Conservation (phyloP, 2,329 filamentous ascomycete genomes). For the Curvularia eragrostidis region DNA sequence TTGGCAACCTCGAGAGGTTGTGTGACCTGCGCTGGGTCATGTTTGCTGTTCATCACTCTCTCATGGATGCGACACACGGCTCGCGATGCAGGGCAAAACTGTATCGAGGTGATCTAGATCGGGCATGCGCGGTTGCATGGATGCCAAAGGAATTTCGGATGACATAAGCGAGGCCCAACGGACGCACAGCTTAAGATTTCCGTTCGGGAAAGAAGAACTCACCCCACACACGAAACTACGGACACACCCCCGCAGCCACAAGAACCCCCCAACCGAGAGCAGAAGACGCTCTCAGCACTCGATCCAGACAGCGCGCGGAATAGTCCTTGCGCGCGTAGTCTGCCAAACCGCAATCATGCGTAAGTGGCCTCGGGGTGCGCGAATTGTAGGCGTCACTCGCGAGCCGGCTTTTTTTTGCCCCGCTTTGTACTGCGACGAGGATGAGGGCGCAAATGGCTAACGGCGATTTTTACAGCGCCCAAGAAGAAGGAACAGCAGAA, state of each 20-base stretch:
- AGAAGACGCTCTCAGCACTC: constrained; percentile 36
- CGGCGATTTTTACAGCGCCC: constrained; percentile 68
- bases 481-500: constrained; percentile 94
- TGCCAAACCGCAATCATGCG: constrained; percentile 65
- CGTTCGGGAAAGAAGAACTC: constrained; percentile 22
- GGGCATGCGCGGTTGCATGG: constrained; percentile 17
- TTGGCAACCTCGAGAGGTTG: constrained; percentile 37
- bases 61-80: constrained; percentile 24
- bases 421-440: constrained; percentile 26
- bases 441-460: constrained; percentile 51
- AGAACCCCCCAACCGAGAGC: constrained; percentile 36
- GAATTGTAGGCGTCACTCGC: constrained; percentile 28
- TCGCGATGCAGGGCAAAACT: constrained; percentile 6
- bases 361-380: constrained; percentile 45
- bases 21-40: constrained; percentile 36
- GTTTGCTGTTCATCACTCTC: constrained; percentile 29
- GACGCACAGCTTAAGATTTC: constrained; percentile 36
- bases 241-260: constrained; percentile 32
- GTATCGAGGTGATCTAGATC: constrained; percentile 3
- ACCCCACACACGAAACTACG: constrained; percentile 30
- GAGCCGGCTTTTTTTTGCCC: constrained; percentile 38
- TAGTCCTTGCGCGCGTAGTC: constrained; percentile 46
- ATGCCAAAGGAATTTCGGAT: constrained; percentile 15
- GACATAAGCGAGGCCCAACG: constrained; percentile 30
- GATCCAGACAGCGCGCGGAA: constrained; percentile 44